Evolutionary conservation across 768 basidiomycete genomes (phyloP).

Genomic region (Rubroboletus satanas): DNA sequence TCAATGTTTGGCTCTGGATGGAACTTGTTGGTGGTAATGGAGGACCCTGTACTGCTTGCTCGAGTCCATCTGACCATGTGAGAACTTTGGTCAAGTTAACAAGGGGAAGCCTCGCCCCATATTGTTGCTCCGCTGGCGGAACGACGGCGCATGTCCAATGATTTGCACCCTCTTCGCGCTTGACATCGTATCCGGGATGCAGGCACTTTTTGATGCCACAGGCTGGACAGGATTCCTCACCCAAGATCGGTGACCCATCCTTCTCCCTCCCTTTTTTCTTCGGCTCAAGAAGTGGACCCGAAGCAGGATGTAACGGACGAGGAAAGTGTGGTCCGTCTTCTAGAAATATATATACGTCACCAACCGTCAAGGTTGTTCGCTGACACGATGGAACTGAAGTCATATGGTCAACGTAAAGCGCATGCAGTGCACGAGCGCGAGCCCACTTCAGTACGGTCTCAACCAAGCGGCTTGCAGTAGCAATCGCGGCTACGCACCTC

Average conservation of each 20-base stretch:
- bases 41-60: constrained; percentile 10
- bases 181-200: constrained; percentile 24
- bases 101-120: constrained; percentile 17
- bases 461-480: background rate
- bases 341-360: constrained; percentile 44
- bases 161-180: constrained; percentile 14
- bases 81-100: constrained; percentile 16
- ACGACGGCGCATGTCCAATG: constrained; percentile 27
- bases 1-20: constrained; percentile 1
- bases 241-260: constrained; percentile 15
- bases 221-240: constrained; percentile 25
- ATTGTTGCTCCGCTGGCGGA: constrained; percentile 17
- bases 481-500: constrained; percentile 36
- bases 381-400: constrained; percentile 16
- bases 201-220: constrained; percentile 30
- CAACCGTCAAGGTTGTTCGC: constrained; percentile 31
- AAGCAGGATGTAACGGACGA: constrained; percentile 24
- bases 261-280: constrained; percentile 28
- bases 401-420: constrained; percentile 35
- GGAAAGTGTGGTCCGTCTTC: constrained; percentile 40
- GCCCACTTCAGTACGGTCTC: constrained; percentile 35
- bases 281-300: constrained; percentile 3
- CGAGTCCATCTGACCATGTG: constrained; percentile 16
- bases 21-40: constrained; percentile 1
- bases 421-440: constrained; percentile 40